Conservation (phyloP, 2,329 filamentous ascomycete genomes). For the Teratosphaeria zuluensis region DNA sequence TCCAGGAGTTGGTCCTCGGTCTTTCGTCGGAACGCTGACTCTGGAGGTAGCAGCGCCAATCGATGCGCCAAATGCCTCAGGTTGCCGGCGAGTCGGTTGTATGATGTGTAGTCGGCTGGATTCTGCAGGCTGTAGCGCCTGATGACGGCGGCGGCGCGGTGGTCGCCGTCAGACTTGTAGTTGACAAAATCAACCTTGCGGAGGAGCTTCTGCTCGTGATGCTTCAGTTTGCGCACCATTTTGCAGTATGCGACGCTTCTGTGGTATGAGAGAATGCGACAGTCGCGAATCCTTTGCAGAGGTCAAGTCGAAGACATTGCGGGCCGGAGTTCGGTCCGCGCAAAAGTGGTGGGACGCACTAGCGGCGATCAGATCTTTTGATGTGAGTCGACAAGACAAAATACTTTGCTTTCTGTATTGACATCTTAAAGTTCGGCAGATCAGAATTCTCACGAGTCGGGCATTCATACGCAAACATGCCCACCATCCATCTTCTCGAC, state of each 20-base stretch:
- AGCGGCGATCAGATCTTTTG: background rate
- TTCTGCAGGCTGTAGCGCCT: slow-evolving; percentile 88
- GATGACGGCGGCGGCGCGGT: slow-evolving; percentile 71
- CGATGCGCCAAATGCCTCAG: slow-evolving; percentile 83
- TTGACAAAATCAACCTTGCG: slow-evolving; percentile 88
- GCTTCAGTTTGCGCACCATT: slow-evolving; percentile 94
- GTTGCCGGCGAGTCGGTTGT: slow-evolving; percentile 45
- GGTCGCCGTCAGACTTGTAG: slow-evolving; percentile 68
- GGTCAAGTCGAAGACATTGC: background rate
- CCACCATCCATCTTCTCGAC: slow-evolving; percentile 69
- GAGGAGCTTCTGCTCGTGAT: slow-evolving; percentile 93
- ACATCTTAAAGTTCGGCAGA: too few relatives aligned
- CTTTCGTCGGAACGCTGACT: slow-evolving; percentile 68
- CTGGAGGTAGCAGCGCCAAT: slow-evolving; percentile 69
- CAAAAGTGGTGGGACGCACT: background rate
- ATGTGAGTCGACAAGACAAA: background rate
- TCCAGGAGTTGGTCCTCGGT: slow-evolving; percentile 80
- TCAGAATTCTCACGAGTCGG: too few relatives aligned
- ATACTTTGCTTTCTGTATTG: background rate
- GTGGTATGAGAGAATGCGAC: background rate
- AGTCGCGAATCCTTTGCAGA: background rate
- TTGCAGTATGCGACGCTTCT: slow-evolving; percentile 16
- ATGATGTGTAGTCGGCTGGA: slow-evolving; percentile 65
- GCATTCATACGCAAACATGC: slow-evolving; percentile 41
- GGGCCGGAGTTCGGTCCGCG: background rate